Evolutionary conservation across 2,329 filamentous ascomycete genomes (phyloP).

Genomic region (Hypoxylon sp.): DNA sequence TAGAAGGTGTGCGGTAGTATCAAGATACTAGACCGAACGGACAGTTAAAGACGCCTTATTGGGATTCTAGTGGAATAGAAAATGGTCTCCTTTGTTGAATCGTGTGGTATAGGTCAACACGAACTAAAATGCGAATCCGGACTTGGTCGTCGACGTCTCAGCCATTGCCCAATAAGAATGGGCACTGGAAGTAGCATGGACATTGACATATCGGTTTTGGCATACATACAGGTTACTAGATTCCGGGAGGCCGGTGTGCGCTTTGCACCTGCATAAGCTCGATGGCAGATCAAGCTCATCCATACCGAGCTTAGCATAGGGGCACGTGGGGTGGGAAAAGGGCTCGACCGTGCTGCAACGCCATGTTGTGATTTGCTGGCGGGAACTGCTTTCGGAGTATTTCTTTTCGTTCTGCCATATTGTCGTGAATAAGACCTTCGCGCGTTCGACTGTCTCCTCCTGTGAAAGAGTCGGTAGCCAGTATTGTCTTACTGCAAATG

Average conservation of each 20-base stretch:
- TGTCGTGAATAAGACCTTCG: background rate
- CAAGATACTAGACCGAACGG: conserved; percentile 1
- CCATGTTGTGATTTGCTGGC: conserved; percentile 16
- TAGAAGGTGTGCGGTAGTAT: background rate
- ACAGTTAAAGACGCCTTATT: conserved; percentile 15
- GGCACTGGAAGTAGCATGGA: conserved; percentile 7
- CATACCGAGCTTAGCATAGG: conserved; percentile 27
- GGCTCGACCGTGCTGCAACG: conserved; percentile 19
- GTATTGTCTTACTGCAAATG: too few species aligned
- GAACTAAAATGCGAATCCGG: conserved; percentile 15
- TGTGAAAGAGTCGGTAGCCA: too few species aligned
- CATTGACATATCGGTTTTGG: background rate
- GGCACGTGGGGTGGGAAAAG: conserved; percentile 23
- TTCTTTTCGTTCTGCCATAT: background rate
- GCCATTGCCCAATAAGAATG: conserved; percentile 25
- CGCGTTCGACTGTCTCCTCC: too few species aligned
- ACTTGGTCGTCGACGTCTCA: conserved; percentile 1
- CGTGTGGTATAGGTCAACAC: conserved; percentile 20
- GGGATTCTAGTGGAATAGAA: too few species aligned
- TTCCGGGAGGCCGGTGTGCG: background rate
- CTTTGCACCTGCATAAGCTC: conserved; percentile 5
- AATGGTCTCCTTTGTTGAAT: too few species aligned
- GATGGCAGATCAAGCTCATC: background rate
- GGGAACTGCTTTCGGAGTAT: background rate
- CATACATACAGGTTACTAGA: too few species aligned